Percentiles rank a stretch among this genome's conserved stretches.
Conservation (phyloP, 129 eudicot genomes). For the Arctium lappa region DNA sequence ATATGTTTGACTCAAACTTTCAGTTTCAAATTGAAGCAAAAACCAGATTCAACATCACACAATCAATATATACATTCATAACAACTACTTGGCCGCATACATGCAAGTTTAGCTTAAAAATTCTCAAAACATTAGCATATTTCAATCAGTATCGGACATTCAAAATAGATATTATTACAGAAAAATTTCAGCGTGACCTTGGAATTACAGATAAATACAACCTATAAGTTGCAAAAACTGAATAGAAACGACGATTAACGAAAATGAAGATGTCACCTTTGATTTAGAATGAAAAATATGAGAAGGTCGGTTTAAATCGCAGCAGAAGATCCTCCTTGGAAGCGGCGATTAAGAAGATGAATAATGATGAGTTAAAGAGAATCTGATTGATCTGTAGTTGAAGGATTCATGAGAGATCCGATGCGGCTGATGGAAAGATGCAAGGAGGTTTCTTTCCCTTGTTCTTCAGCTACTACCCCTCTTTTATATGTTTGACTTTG, state of each 20-base stretch:
- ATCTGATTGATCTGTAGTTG: background rate
- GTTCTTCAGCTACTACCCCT: background rate
- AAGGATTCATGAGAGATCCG: slow-evolving; percentile 20
- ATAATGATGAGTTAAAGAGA: background rate
- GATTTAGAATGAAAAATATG: background rate
- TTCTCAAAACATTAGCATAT: background rate
- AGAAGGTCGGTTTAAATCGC: slow-evolving; percentile 19
- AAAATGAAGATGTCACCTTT: slow-evolving; percentile 13
- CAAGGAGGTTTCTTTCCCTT: slow-evolving; percentile 11
- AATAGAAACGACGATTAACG: background rate
- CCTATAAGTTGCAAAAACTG: background rate
- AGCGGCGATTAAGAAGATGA: background rate
- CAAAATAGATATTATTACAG: slow-evolving; percentile 1
- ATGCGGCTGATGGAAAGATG: slow-evolving; percentile 33
- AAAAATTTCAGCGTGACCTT: background rate
- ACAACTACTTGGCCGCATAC: background rate
- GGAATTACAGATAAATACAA: background rate
- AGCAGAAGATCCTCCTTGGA: slow-evolving; percentile 7
- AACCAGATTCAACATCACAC: background rate
- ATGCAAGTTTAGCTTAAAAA: background rate
- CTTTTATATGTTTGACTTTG: slow-evolving; percentile 26
- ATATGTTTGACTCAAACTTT: background rate
- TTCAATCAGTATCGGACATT: background rate
- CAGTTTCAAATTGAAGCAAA: background rate
- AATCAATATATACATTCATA: background rate